A percentile compares a stretch with the other conserved stretches of the same genome.
Conservation (phyloP, 257 asterid genomes). For the Eustoma russellianum region DNA sequence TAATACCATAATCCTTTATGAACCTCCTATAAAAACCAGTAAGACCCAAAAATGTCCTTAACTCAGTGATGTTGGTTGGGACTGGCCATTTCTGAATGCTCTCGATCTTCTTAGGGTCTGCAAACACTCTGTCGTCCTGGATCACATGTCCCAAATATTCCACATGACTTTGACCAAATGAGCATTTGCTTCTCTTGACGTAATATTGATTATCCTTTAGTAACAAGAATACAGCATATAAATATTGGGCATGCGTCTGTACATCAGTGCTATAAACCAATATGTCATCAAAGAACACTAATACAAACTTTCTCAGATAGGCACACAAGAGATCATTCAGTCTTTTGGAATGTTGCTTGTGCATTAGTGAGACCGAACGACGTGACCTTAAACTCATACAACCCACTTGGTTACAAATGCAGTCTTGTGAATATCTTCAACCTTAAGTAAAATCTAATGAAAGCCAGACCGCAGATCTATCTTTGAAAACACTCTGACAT, state of each 20-base stretch:
- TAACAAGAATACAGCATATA: neutral
- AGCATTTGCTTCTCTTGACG: neutral
- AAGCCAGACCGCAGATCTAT: neutral
- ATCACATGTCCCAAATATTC: constrained; percentile 1
- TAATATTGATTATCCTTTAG: neutral
- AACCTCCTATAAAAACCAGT: too few relatives aligned
- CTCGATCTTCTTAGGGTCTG: too few relatives aligned
- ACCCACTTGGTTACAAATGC: neutral
- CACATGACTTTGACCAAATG: neutral
- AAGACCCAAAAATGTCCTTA: too few relatives aligned
- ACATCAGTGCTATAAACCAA: neutral
- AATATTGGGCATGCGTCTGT: too few relatives aligned
- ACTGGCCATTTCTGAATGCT: neutral
- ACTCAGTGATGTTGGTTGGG: neutral
- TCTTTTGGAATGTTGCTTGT: neutral
- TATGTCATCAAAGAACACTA: neutral
- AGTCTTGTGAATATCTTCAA: too few relatives aligned
- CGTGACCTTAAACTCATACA: neutral
- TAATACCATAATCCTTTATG: neutral
- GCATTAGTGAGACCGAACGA: constrained; percentile 1
- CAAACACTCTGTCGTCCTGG: neutral
- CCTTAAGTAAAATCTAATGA: neutral
- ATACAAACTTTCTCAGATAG: too few relatives aligned
- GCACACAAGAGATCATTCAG: too few relatives aligned
- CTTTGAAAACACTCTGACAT: too few relatives aligned